Evolutionary conservation across 2,329 filamentous ascomycete genomes (phyloP), one percentile per base, ranked within the genome.

Genomic region (Cryphonectria radicalis): DNA sequence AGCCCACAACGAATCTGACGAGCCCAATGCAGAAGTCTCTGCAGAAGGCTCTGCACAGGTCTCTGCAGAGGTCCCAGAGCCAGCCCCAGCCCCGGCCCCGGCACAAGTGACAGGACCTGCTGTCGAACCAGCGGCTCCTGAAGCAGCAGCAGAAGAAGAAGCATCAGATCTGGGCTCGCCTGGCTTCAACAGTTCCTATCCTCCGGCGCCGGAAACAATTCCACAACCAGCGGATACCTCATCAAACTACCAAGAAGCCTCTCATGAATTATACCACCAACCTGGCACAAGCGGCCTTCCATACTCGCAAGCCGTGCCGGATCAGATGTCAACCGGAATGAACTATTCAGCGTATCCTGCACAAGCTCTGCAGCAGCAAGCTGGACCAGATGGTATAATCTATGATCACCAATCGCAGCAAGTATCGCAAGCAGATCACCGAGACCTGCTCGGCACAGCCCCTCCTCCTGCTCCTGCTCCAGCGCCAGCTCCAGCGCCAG

Each of bases 231-330:
- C 73, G 4, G 75, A 77, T 35, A 62, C 25, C 11, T 60, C 73
- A n/a, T 60, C 75, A 17, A n/a, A 68, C 22, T 76, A 74, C 22
- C 74, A 46, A 40, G 69, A 57, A 53, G 35, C 32, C 14, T n/a
- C 57, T 19, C 67, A 77, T 43, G 73, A 77, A 35, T 78, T 80
- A 70, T 80, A 79, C 43, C 77, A 77, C 46, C 77, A 77, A 50
- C 72, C 77, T n/a, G 69, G 74, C 13, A 75, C 79, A 11, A 68
- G 62, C 25, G 76, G 73, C 25, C 64, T 79, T 22, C 67, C 73
- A 17, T 73, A 79, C 25, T 73, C 78, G 11, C 77, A 78, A n/a
- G 60, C 62, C 17, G 60, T 67, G n/a, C 32, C 70, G 35, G 70
- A 65, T 17, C 68, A 64, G 32, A 67, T 67, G 50, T 19, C 70